Evolutionary conservation across 2,329 filamentous ascomycete genomes (phyloP).

Genomic region (Aureobasidium subglaciale): DNA sequence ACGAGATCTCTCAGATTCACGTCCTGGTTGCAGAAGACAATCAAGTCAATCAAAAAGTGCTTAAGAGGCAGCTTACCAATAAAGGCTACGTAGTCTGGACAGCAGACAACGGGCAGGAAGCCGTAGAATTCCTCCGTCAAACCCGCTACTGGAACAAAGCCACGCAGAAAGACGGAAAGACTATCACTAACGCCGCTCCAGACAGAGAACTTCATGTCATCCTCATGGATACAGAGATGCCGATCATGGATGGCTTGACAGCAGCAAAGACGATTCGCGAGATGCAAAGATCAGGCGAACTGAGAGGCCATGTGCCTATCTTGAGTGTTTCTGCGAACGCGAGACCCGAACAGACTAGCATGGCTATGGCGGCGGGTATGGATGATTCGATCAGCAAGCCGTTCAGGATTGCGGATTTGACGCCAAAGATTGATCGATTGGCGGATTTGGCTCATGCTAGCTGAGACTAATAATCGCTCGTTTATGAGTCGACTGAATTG

Average conservation of each 20-base stretch:
- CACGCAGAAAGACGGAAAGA: too few relatives aligned
- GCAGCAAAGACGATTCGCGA: slow-evolving; percentile 63
- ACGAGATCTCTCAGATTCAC: neutral
- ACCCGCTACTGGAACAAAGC: slow-evolving; percentile 19
- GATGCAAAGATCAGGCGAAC: slow-evolving; percentile 54
- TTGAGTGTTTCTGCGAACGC: slow-evolving; percentile 78
- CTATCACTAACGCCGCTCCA: slow-evolving; percentile 6
- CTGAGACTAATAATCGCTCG: too few relatives aligned
- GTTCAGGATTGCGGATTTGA: slow-evolving; percentile 17
- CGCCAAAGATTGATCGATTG: slow-evolving; percentile 15
- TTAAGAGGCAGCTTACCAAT: slow-evolving; percentile 32
- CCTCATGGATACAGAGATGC: slow-evolving; percentile 48
- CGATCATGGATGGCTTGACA: slow-evolving; percentile 64
- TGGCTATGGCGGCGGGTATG: slow-evolving; percentile 65
- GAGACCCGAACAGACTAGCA: slow-evolving; percentile 63
- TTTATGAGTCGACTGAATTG: too few relatives aligned
- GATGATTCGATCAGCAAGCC: slow-evolving; percentile 26
- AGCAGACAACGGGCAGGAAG: slow-evolving; percentile 34
- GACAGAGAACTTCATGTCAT: slow-evolving; percentile 40
- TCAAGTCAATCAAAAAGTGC: slow-evolving; percentile 35
- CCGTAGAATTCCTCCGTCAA: slow-evolving; percentile 28
- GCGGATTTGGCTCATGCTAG: slow-evolving; percentile 4
- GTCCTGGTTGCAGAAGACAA: slow-evolving; percentile 22
- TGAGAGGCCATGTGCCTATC: slow-evolving; percentile 61
- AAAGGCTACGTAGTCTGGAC: slow-evolving; percentile 31